Evolutionary conservation across 75 land plant species (phyloP).

Genomic region (Gnetum montanum): DNA sequence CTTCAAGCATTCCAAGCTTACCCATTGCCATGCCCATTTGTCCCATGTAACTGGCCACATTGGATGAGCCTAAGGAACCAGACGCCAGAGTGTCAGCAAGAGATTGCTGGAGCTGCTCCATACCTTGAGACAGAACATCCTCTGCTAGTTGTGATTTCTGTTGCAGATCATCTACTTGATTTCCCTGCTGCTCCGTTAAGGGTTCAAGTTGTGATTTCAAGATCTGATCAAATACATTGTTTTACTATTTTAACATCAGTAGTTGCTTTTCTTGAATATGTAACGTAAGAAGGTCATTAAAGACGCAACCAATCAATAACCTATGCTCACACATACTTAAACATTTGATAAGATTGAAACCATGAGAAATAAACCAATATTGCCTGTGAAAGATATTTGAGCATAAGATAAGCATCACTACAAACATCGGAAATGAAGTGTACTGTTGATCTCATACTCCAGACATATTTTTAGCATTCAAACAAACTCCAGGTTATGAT

Average conservation of each 20-base stretch:
- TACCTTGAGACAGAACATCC: conserved; percentile 69
- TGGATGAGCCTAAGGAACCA: conserved; percentile 18
- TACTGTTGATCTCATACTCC: too few relatives aligned
- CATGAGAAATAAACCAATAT: too few relatives aligned
- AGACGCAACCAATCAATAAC: neutral
- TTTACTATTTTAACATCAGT: too few relatives aligned
- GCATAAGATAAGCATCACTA: too few relatives aligned
- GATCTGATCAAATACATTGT: too few relatives aligned
- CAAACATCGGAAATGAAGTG: too few relatives aligned
- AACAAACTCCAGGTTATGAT: too few relatives aligned
- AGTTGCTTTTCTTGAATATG: too few relatives aligned
- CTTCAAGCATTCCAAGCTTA: conserved; percentile 42
- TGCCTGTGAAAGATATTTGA: too few relatives aligned
- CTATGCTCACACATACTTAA: neutral
- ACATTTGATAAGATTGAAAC: neutral
- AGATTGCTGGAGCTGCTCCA: conserved; percentile 55
- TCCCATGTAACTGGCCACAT: conserved; percentile 27
- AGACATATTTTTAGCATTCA: too few relatives aligned
- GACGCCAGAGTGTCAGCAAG: conserved; percentile 30
- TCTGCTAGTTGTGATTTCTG: conserved; percentile 64
- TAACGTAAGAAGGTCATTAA: too few relatives aligned
- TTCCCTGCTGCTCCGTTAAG: conserved; percentile 38
- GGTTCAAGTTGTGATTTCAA: conserved; percentile 56
- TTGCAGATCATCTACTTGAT: conserved; percentile 22
- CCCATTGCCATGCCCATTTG: conserved; percentile 58